These are phyloP conservation scores for Populus nigra DNA, from an alignment of 345 rosid species.

Conservation along the genomic window DNA sequence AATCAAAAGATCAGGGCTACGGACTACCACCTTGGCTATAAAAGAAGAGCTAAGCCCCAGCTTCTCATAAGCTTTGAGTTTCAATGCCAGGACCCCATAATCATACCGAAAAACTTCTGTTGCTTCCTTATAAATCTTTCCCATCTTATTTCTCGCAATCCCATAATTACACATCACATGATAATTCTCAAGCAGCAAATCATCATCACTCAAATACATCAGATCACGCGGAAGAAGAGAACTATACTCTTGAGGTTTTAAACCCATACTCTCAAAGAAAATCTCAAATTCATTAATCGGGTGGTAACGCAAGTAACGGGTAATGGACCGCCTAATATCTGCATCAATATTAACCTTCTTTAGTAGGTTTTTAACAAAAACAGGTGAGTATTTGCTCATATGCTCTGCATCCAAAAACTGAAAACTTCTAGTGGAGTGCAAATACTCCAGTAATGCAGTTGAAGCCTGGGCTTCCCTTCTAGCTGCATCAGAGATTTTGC, in stretches of 20 bases:
- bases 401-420: slow-evolving; percentile 62
- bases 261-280: slow-evolving; percentile 77
- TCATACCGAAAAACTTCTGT: slow-evolving; percentile 49
- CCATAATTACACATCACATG: slow-evolving; percentile 63
- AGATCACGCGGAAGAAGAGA: slow-evolving; percentile 44
- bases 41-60: slow-evolving; percentile 50
- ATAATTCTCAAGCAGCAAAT: slow-evolving; percentile 55
- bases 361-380: slow-evolving; percentile 41
- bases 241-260: slow-evolving; percentile 44
- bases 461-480: slow-evolving; percentile 59
- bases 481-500: slow-evolving; percentile 27
- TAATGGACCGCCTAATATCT: slow-evolving; percentile 34
- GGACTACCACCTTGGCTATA: slow-evolving; percentile 43
- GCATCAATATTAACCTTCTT: slow-evolving; percentile 31
- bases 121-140: slow-evolving; percentile 56
- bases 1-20: slow-evolving; percentile 51
- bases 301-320: slow-evolving; percentile 57
- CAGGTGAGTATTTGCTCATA: slow-evolving; percentile 63
- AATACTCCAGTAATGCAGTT: slow-evolving; percentile 63
- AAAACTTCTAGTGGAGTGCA: slow-evolving; percentile 58
- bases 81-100: slow-evolving; percentile 46
- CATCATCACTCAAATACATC: slow-evolving; percentile 66
- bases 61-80: slow-evolving; percentile 54
- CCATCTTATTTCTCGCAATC: slow-evolving; percentile 54
- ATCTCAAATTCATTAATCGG: slow-evolving; percentile 92